Base-by-base conservation (phyloP, 2,329 filamentous ascomycete species). In the Exophiala bonariae region DNA sequence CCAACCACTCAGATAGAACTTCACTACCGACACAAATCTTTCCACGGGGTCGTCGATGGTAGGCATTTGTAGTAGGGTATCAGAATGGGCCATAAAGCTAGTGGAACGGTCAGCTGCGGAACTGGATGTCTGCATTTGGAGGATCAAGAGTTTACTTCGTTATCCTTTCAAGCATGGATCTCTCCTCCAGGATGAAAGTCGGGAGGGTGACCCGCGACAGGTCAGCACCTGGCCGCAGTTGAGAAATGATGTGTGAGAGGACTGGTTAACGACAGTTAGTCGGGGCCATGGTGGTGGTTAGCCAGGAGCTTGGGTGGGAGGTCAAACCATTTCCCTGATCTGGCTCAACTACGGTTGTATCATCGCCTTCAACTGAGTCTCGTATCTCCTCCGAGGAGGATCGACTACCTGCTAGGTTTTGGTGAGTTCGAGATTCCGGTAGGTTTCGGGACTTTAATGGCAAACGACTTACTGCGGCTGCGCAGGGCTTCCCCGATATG, bases 11-110 rank as follows among this genome's bases (percentile, higher is more conserved):
- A 99, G 77, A 69, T 99, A 99, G 69, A 99, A 99, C 71, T 95
- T 96, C 65, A 96, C 89, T 40, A 99, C 93, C 11, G 90, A 88
- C 22, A 97, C 83, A 64, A 99, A 99, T 66, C 93, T 83, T 63
- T 92, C 77, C 47, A 89, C 75, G 1, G 93, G 92, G 63, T 99
- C 92, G 41, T 97, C 87, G 59, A 96, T 87, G 37, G 82, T 75
- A 35, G 92, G 81, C 68, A 97, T 93, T 26, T 87, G 85, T 3
- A 99, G 82, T 23, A 99, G 84, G 63, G 90, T 95, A 71, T 99
- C 93, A 32, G 93, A 93, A 66, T 99, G 93, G 61, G 92, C 95
- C 93, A 99, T 99, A 78, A 99, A 99, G 76, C 91, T 96, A 65
- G 50, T 43, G 33, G 18, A 38, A 36, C 10, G 32, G 34, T 41